phyloP scores from a whole-genome alignment of 306 rosid species.

The Leucaena leucocephala region DNA sequence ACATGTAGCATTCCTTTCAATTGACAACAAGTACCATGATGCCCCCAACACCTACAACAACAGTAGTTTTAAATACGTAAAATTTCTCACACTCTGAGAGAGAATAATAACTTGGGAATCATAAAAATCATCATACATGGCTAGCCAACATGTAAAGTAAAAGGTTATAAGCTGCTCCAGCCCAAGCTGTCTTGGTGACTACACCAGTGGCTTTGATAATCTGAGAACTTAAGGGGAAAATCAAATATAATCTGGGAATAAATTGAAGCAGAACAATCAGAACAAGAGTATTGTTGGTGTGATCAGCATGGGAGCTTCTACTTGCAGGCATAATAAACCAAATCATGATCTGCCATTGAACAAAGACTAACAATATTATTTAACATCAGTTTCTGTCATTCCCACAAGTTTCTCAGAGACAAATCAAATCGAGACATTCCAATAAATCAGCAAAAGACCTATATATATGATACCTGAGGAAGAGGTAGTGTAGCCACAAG shows the following conservation, averaged over 20 bases:
- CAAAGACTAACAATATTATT: slow-evolving; percentile 30
- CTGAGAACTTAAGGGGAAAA: slow-evolving; percentile 86
- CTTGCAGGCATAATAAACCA: slow-evolving; percentile 89
- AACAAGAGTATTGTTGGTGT: slow-evolving; percentile 79
- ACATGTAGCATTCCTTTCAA: slow-evolving; percentile 77
- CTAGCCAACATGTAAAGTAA: slow-evolving; percentile 92
- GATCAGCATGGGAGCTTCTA: slow-evolving; percentile 73
- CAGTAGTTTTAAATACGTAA: not conserved
- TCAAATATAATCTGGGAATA: slow-evolving; percentile 79
- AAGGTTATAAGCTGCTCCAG: slow-evolving; percentile 96
- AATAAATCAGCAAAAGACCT: not conserved
- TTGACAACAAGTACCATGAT: slow-evolving; percentile 84
- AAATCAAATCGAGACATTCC: no score
- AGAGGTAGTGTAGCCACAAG: slow-evolving; percentile 83
- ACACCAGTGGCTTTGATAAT: slow-evolving; percentile 88
- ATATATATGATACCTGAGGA: slow-evolving; percentile 72
- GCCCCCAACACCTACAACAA: slow-evolving; percentile 78
- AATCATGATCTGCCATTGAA: slow-evolving; percentile 72
- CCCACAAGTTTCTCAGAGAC: not conserved
- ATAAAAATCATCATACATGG: slow-evolving; percentile 57
- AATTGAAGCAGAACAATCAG: slow-evolving; percentile 83
- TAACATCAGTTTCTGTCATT: slow-evolving; percentile 18
- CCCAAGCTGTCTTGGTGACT: slow-evolving; percentile 94
- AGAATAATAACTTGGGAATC: not conserved
- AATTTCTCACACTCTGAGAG: not conserved